These are phyloP conservation scores for Paulownia fortunei DNA, from an alignment of 257 asterid species.

Conservation along the genomic window DNA sequence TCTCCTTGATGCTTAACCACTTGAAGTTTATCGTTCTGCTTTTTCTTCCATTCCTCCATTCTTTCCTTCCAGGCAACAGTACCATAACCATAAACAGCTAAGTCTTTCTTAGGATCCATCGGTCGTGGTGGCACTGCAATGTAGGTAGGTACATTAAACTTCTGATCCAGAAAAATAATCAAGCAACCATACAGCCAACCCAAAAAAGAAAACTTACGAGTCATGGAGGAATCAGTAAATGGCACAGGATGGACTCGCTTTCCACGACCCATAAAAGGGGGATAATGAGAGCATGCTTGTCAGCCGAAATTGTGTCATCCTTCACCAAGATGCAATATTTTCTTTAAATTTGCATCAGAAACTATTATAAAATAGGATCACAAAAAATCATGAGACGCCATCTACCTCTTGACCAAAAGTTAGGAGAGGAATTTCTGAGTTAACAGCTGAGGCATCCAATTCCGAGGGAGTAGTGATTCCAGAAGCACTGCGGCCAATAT, in stretches of 20 bases:
- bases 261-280: conserved; percentile 76
- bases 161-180: neutral
- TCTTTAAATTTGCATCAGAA: neutral
- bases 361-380: neutral
- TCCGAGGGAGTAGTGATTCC: conserved; percentile 64
- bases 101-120: conserved; percentile 90
- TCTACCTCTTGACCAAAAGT: conserved; percentile 92
- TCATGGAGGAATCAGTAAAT: conserved; percentile 69
- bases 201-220: conserved; percentile 47
- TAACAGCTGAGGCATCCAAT: conserved; percentile 55
- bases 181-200: neutral
- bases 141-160: conserved; percentile 7
- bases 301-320: conserved; percentile 87
- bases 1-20: conserved; percentile 84
- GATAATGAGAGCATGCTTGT: conserved; percentile 79
- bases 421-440: conserved; percentile 79
- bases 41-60: conserved; percentile 92
- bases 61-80: conserved; percentile 93
- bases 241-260: conserved; percentile 76
- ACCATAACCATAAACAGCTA: conserved; percentile 89
- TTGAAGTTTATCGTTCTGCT: conserved; percentile 78
- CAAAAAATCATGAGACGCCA: neutral
- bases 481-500: conserved; percentile 54
- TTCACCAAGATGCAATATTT: conserved; percentile 29
- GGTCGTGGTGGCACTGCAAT: conserved; percentile 78